Base-by-base conservation (phyloP, 2,329 filamentous ascomycete species). In the Microcyclospora tardicrescens region DNA sequence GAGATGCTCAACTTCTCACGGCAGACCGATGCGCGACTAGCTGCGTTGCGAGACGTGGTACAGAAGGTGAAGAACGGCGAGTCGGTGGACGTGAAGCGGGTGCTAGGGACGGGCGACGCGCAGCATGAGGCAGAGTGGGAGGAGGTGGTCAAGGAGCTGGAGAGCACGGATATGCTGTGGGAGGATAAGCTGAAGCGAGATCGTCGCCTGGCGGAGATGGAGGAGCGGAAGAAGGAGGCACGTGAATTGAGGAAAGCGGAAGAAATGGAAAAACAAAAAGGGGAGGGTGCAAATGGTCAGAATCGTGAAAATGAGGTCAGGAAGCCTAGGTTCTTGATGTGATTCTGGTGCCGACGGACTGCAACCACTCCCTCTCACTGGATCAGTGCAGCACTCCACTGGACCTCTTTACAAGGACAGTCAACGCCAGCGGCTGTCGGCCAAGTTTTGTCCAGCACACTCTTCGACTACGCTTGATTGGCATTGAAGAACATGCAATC, bases 91-190 rank as follows among this genome's bases (percentile, higher is more conserved):
- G 86, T 96, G 2, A 84, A 91, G 58, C 77, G 76, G 54, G 64
- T 78, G 30, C 61, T 98, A 36, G 89, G 91, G 3, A 83, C 84
- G 0, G 86, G 85, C 0, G 76, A 91, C 53, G 64, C 72, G 33
- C 71, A 72, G 47, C 75, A 75, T 56, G 91, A 98, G 62, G 67
- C 71, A 45, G 84, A 86, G 52, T 98, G 91, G 93, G 82, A 89
- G 61, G 79, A 93, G 58, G 76, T 84, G 82, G 64, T 56, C 71
- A 48, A 52, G 37, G 57, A 60, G 48, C 39, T 60, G 30, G 54
- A 56, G 42, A 47, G 41, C 32, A 57, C 57, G 12, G 56, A 59
- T 38, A 48, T 48, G 53, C 37, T 56, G 16, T 42, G 33, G 43
- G 54, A 57, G 38, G 46, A 47, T 6, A 46, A 49, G 38, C 48